Base-by-base conservation (phyloP, 371 early-diverging fungal species). In the Mucor velutinosus region DNA sequence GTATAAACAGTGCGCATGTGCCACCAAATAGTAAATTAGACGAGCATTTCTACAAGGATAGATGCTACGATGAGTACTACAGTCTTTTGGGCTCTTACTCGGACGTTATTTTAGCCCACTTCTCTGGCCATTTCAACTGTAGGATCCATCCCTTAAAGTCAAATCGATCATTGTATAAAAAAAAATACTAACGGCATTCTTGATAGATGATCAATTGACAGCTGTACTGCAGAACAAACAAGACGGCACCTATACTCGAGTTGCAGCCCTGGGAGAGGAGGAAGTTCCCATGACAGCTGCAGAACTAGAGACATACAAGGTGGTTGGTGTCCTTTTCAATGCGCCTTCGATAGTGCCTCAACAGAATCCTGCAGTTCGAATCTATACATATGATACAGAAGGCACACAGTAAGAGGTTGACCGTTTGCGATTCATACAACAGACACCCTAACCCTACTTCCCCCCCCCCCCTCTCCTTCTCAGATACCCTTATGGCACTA, bases 111-210 rank as follows among this genome's bases (percentile, higher is more conserved):
- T 47, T 60, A 35, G 83, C 76, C 23, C 79, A 81, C 60, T 84
- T 87, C 51, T 77, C 81, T 55, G 88, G 88, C 35, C 85, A 85
- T 75, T 76, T 74, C 17, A 83, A 80, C 45, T 59, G 77, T 76
- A 51, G 17, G 47, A 7, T 1, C 8, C 33, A 33, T 33, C 33
- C 8, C 33, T 47, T 45, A 17, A 23, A 29, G 15, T 6, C 17
- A 30, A 56, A 53, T 25, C 27, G 23, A 53, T 51, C 25, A 23
- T 27, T 12, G 5, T 3, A n/a, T n/a, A n/a, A n/a, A n/a, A n/a
- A n/a, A 25, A 27, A 27, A 29, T 1, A 8, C 53, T 53, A 49
- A 47, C 21, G 21, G 21, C 19, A 14, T 37, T 47, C 5, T 41
- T 8, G n/a, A 5, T 47, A 73, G 73, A 66, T 15, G 74, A 70